Conservation (phyloP, 1,284 basidiomycete species). For the Chalciporus sp. region DNA sequence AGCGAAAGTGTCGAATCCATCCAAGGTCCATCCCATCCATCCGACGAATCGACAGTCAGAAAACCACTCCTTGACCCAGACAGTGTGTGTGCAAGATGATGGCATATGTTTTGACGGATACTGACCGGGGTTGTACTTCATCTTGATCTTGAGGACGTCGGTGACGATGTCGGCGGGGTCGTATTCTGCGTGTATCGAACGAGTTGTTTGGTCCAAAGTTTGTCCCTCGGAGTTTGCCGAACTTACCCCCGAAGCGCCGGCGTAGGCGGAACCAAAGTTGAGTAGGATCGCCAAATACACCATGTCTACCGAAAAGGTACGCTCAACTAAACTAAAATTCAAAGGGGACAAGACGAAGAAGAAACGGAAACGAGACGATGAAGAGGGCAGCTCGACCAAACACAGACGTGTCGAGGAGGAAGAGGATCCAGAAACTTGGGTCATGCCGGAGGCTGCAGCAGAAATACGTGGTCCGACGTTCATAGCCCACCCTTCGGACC, state of each 20-base stretch:
- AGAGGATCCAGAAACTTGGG: slow-evolving; percentile 74
- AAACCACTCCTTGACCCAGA: slow-evolving; percentile 25
- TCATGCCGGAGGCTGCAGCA: slow-evolving; percentile 66
- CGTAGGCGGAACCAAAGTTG: background rate
- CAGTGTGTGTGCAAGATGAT: slow-evolving; percentile 1
- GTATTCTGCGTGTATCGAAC: slow-evolving; percentile 16
- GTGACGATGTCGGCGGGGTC: slow-evolving; percentile 32
- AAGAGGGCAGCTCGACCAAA: slow-evolving; percentile 46
- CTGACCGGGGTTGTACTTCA: slow-evolving; percentile 81
- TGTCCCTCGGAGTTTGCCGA: slow-evolving; percentile 33
- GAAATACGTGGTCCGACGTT: slow-evolving; percentile 86
- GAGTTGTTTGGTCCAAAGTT: slow-evolving; percentile 38
- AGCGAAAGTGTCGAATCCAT: slow-evolving; percentile 41
- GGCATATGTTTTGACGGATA: slow-evolving; percentile 31
- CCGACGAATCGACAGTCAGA: slow-evolving; percentile 47
- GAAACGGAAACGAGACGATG: slow-evolving; percentile 71
- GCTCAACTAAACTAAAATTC: slow-evolving; percentile 77
- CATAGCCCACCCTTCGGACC: slow-evolving; percentile 76
- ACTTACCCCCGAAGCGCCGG: background rate
- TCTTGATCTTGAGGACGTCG: slow-evolving; percentile 70
- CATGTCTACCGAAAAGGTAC: slow-evolving; percentile 49
- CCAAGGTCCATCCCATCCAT: slow-evolving; percentile 47
- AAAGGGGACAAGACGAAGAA: slow-evolving; percentile 85
- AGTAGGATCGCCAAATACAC: background rate
- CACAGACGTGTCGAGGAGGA: slow-evolving; percentile 58